A percentile compares a stretch with the other conserved stretches of the same genome.
phyloP scores from a whole-genome alignment of 345 rosid species.

The Brassica nigra region DNA sequence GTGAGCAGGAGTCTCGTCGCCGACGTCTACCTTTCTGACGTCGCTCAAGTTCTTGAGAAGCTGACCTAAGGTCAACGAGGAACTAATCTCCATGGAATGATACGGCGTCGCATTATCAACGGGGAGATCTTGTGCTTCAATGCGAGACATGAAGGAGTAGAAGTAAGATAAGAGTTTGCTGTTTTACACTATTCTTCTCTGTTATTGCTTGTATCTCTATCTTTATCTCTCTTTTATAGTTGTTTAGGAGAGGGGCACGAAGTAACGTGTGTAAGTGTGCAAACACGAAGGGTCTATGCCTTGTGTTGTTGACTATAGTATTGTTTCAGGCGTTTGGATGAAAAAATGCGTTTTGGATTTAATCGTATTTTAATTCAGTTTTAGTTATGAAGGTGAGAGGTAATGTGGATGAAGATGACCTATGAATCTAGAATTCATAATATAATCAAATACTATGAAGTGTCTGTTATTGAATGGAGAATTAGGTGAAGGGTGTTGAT shows the following conservation, averaged over 20 bases:
- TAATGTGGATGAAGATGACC: conserved; percentile 16
- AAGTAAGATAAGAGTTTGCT: conserved; percentile 4
- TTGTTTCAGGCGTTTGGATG: conserved; percentile 30
- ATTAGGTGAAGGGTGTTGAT: conserved; percentile 38
- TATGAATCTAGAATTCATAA: conserved; percentile 1
- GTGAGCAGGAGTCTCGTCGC: not conserved
- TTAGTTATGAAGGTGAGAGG: not conserved
- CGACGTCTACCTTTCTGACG: conserved; percentile 36
- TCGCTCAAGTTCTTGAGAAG: conserved; percentile 74
- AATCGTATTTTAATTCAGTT: not conserved
- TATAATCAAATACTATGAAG: not conserved
- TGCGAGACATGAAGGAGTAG: conserved; percentile 51
- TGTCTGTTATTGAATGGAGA: not conserved
- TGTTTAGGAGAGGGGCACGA: not conserved
- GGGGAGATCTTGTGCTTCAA: conserved; percentile 37
- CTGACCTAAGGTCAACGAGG: conserved; percentile 66
- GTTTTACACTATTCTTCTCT: not conserved
- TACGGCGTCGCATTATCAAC: conserved; percentile 30
- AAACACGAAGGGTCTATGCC: conserved; percentile 19
- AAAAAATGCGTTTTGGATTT: conserved; percentile 25
- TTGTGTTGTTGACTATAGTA: conserved; percentile 29
- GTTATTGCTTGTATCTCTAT: not conserved
- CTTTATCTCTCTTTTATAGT: not conserved
- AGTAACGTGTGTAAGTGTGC: not conserved
- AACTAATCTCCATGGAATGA: conserved; percentile 48